These are phyloP conservation scores for Loxodes magnus DNA, from an alignment of 73 alveolate species.

Conservation along the genomic window DNA sequence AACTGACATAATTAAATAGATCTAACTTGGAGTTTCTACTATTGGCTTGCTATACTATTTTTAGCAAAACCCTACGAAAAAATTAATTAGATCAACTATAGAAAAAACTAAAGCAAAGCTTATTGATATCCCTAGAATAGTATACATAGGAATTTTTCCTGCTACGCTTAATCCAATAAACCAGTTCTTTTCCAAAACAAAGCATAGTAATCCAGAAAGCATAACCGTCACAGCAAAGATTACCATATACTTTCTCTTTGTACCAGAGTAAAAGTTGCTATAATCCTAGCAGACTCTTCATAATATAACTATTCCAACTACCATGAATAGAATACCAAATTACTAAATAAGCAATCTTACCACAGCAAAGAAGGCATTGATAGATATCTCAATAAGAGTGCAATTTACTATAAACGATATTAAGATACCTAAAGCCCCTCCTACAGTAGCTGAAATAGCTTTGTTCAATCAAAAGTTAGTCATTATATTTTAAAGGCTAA, in stretches of 20 bases:
- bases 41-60: slow-evolving; percentile 4
- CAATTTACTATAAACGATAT: slow-evolving; percentile 21
- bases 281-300: slow-evolving; percentile 12
- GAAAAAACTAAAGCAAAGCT: slow-evolving; percentile 17
- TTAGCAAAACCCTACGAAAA: slow-evolving; percentile 10
- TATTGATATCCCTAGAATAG: slow-evolving; percentile 19
- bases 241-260: slow-evolving; percentile 13
- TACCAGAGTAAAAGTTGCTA: no score
- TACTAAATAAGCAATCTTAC: slow-evolving; percentile 17
- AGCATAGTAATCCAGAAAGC: slow-evolving; percentile 23
- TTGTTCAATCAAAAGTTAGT: no score
- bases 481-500: no score
- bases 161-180: slow-evolving; percentile 10
- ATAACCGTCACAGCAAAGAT: slow-evolving; percentile 10
- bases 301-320: slow-evolving; percentile 12
- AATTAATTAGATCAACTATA: slow-evolving; percentile 19
- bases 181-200: slow-evolving; percentile 23
- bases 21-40: slow-evolving; percentile 18
- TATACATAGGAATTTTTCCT: slow-evolving; percentile 18
- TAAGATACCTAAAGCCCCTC: slow-evolving; percentile 18
- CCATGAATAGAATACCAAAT: slow-evolving; percentile 20
- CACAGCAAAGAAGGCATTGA: slow-evolving; percentile 10
- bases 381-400: slow-evolving; percentile 19
- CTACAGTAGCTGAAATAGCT: no score
- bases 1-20: background rate